Evolutionary conservation across 139 green algal genomes (phyloP).

Genomic region (Ostreobium quekettii): DNA sequence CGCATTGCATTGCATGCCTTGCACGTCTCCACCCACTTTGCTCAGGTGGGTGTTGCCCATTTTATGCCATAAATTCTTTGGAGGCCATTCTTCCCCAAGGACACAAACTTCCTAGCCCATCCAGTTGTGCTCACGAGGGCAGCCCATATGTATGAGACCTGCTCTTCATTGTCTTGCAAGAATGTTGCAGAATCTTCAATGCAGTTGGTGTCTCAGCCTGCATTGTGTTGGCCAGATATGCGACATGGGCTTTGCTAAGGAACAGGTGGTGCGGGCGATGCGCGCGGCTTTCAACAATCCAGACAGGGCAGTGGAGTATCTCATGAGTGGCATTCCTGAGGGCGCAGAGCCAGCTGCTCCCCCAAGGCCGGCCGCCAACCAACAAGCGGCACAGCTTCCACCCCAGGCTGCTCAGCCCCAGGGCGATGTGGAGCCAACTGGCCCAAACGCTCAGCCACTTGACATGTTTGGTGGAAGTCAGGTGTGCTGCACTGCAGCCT

Average conservation of each 20-base stretch:
- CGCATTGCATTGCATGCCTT: background rate
- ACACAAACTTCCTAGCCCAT: too few species aligned
- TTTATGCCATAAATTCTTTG: too few species aligned
- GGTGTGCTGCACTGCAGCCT: too few species aligned
- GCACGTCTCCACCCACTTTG: background rate
- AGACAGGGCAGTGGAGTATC: conserved; percentile 97
- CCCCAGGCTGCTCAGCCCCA: too few species aligned
- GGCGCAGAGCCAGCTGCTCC: conserved; percentile 14
- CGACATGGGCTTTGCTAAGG: conserved; percentile 88
- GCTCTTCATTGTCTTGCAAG: conserved; percentile 15
- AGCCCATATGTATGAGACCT: conserved; percentile 18
- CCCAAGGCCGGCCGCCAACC: conserved; percentile 15
- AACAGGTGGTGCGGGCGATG: conserved; percentile 76
- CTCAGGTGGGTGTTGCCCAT: too few species aligned
- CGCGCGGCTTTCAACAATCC: conserved; percentile 98
- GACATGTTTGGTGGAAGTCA: conserved; percentile 76
- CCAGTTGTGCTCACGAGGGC: conserved; percentile 22
- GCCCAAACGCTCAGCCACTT: conserved; percentile 66
- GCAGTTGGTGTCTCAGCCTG: conserved; percentile 65
- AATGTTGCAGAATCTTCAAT: conserved; percentile 33
- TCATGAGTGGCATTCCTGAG: conserved; percentile 80
- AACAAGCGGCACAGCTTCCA: too few species aligned
- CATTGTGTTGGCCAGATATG: conserved; percentile 67
- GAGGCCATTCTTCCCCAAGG: too few species aligned
- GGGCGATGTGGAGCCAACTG: conserved; percentile 15